Percentiles rank a stretch among this genome's conserved stretches.
These are phyloP conservation scores for Termitomyces titanicus DNA, from an alignment of 768 basidiomycete species.

Conservation along the genomic window DNA sequence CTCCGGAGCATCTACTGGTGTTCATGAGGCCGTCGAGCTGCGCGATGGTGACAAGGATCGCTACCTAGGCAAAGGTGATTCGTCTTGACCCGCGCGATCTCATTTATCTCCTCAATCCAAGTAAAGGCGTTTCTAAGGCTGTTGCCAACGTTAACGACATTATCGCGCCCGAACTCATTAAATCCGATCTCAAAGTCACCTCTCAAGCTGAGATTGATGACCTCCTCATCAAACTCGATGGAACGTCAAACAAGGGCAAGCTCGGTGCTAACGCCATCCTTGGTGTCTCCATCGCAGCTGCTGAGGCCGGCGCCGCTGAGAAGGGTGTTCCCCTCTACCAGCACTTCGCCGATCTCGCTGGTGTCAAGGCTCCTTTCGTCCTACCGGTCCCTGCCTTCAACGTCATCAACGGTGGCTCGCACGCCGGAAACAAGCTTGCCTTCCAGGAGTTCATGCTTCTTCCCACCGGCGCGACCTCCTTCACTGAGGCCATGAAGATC, in stretches of 20 bases:
- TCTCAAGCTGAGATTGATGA: conserved; percentile 95
- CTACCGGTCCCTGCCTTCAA: conserved; percentile 95
- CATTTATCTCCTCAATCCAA: conserved; percentile 4
- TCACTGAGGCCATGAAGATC: conserved; percentile 98
- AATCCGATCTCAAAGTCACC: conserved; percentile 79
- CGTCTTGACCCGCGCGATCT: conserved; percentile 3
- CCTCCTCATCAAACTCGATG: conserved; percentile 97
- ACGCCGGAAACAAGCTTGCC: conserved; percentile 98
- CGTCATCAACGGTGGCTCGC: conserved; percentile 99
- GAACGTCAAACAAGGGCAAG: conserved; percentile 98
- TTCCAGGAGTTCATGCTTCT: conserved; percentile 99
- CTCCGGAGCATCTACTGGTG: conserved; percentile 97
- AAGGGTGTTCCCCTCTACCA: conserved; percentile 95
- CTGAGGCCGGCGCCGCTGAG: conserved; percentile 91
- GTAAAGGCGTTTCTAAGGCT: conserved; percentile 85
- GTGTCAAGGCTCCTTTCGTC: conserved; percentile 89
- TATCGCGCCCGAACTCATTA: conserved; percentile 87
- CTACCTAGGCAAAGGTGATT: conserved; percentile 91
- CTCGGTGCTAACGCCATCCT: conserved; percentile 99
- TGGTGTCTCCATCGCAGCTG: conserved; percentile 94
- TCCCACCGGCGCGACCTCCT: conserved; percentile 86
- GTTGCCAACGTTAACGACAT: conserved; percentile 90
- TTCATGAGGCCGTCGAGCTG: conserved; percentile 98
- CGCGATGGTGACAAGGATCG: conserved; percentile 91
- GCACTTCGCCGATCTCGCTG: conserved; percentile 94